A percentile compares a stretch with the other conserved stretches of the same genome.
phyloP scores from a whole-genome alignment of 495 filamentous ascomycete species.

The Xylaria sp. region DNA sequence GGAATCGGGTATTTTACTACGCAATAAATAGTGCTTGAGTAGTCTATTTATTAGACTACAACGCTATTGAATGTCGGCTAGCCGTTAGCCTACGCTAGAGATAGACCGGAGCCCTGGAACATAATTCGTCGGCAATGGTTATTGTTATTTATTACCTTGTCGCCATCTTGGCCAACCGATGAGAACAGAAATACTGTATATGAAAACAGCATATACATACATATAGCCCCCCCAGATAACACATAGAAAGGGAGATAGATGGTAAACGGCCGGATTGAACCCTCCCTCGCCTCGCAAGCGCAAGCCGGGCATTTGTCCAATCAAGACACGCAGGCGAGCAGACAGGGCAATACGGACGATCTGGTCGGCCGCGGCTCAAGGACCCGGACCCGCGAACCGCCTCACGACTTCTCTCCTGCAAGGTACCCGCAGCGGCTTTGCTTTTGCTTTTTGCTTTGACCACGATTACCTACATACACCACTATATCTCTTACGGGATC shows the following conservation, averaged over 20 bases:
- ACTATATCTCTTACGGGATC: not conserved
- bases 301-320: not conserved
- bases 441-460: no score
- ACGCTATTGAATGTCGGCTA: conserved; percentile 11
- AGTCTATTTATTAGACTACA: not conserved
- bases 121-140: not conserved
- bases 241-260: not conserved
- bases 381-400: conserved; percentile 1
- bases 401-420: conserved; percentile 1
- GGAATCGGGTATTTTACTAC: not conserved
- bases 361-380: not conserved
- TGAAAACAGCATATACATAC: not conserved
- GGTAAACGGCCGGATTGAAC: not conserved
- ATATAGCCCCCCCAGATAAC: not conserved
- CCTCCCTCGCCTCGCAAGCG: not conserved
- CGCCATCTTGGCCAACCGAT: not conserved
- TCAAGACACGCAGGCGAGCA: not conserved
- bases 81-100: not conserved
- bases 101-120: not conserved
- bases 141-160: not conserved
- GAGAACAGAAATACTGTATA: not conserved
- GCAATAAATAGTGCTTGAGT: not conserved
- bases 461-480: no score
- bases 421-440: not conserved
- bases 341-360: not conserved